phyloP scores from a whole-genome alignment of 139 green algal species.

The Picochlorum sp. region DNA sequence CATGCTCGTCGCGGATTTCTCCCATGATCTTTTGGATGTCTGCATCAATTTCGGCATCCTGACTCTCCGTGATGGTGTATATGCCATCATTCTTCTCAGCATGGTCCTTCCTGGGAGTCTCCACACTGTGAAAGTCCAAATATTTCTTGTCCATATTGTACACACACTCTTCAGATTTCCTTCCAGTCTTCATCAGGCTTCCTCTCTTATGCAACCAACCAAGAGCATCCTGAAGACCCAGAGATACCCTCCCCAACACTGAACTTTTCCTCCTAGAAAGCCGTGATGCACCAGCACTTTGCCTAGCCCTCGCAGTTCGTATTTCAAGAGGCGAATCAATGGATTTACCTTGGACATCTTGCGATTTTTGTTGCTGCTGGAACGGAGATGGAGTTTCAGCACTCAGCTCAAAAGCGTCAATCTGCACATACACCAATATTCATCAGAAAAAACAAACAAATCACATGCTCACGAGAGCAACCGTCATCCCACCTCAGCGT shows the following conservation, averaged over 20 bases:
- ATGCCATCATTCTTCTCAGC: not conserved
- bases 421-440: slow-evolving; percentile 14
- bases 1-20: not conserved
- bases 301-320: not conserved
- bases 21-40: slow-evolving; percentile 3
- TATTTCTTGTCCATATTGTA: not conserved
- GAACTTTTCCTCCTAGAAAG: not conserved
- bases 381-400: slow-evolving; percentile 34
- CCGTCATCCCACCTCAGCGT: not conserved
- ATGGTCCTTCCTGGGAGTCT: too few relatives aligned
- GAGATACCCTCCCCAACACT: not conserved
- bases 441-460: too few relatives aligned
- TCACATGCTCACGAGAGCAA: too few relatives aligned
- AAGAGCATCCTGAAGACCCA: slow-evolving; percentile 4
- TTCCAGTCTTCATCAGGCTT: not conserved
- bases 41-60: not conserved
- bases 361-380: not conserved
- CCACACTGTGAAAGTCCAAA: too few relatives aligned
- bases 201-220: not conserved
- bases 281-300: not conserved
- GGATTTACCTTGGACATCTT: not conserved
- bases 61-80: not conserved
- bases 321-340: not conserved
- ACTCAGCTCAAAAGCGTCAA: slow-evolving; percentile 48
- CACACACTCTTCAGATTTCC: not conserved